phyloP scores from a whole-genome alignment of 2,329 filamentous ascomycete genomes.

The Nannizzia gypsea region DNA sequence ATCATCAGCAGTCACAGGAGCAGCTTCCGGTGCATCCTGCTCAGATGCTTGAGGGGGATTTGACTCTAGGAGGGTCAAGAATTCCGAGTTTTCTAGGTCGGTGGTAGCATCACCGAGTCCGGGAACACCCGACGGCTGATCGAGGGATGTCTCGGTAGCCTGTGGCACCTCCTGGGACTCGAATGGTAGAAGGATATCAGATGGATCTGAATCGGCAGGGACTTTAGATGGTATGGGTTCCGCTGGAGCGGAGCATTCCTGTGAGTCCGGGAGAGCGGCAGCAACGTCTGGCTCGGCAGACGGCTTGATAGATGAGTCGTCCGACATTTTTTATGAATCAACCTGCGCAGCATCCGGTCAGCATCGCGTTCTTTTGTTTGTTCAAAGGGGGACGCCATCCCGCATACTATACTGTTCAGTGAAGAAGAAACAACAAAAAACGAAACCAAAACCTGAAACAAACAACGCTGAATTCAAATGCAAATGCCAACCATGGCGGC shows the following conservation, averaged over 20 bases:
- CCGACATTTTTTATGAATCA: constrained; percentile 2
- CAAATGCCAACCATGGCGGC: constrained; percentile 4
- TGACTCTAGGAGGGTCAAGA: neutral
- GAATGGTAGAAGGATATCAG: no score
- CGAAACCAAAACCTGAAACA: neutral
- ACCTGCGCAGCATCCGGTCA: neutral
- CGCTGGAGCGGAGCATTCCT: neutral
- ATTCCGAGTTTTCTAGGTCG: neutral
- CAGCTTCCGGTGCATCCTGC: neutral
- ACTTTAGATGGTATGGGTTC: neutral
- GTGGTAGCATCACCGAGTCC: neutral
- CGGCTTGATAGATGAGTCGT: neutral
- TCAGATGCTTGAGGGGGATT: neutral
- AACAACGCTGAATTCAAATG: constrained; percentile 4
- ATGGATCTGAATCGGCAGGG: neutral
- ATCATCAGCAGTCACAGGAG: neutral
- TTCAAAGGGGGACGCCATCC: neutral
- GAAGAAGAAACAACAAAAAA: neutral
- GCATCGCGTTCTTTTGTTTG: neutral
- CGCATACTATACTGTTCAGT: neutral
- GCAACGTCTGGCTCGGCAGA: neutral
- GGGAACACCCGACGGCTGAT: neutral
- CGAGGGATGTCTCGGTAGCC: neutral
- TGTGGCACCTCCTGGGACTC: neutral
- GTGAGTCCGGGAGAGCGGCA: neutral